Evolutionary conservation across 129 eudicot genomes (phyloP).

Genomic region (Flaveria robusta): DNA sequence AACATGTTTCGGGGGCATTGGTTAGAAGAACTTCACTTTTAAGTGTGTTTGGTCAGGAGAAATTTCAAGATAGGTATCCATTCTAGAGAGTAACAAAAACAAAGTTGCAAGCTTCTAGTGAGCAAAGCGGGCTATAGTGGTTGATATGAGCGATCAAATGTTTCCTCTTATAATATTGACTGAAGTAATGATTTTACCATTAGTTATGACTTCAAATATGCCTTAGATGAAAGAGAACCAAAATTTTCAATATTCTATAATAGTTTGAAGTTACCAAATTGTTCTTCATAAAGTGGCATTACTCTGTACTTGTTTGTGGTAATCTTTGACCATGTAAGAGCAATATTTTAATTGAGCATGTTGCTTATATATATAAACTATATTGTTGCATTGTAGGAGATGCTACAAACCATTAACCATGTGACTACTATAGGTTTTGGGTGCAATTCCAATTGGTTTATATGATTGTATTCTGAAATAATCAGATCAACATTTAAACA

Average conservation of each 20-base stretch:
- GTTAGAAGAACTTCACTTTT: background rate
- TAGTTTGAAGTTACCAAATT: background rate
- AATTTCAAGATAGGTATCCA: background rate
- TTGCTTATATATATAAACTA: background rate
- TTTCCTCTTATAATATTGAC: background rate
- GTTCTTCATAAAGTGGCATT: background rate
- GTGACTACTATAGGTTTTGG: background rate
- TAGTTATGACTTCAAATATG: background rate
- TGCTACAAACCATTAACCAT: background rate
- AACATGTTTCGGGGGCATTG: background rate
- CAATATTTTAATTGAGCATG: background rate
- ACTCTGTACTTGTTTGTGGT: background rate
- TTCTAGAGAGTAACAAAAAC: background rate
- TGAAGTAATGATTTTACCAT: background rate
- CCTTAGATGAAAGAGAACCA: background rate
- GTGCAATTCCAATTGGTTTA: background rate
- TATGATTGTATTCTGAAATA: background rate
- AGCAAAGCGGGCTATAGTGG: background rate
- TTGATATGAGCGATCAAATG: background rate
- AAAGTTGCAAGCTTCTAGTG: background rate
- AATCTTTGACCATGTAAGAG: background rate
- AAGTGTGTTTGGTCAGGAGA: background rate
- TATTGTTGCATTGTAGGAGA: background rate
- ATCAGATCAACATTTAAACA: background rate
- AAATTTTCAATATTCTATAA: background rate